Evolutionary conservation across 768 basidiomycete species (phyloP).

Genomic region (Phylloporus sp.): DNA sequence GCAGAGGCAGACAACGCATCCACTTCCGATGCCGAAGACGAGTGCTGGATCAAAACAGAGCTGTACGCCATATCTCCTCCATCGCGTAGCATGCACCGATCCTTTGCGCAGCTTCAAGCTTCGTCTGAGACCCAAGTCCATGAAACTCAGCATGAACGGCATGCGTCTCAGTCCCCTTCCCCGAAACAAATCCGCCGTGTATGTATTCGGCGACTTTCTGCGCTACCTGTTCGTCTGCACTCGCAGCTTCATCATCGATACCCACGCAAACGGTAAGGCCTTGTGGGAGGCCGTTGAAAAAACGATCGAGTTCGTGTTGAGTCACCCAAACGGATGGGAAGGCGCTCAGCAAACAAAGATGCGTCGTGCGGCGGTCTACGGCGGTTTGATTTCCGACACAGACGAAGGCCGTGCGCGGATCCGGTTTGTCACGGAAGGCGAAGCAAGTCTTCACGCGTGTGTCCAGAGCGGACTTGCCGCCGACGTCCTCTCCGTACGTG

Average conservation of each 20-base stretch:
- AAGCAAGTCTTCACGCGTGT: constrained; percentile 80
- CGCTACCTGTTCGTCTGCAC: constrained; percentile 73
- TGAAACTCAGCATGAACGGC: constrained; percentile 82
- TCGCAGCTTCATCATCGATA: constrained; percentile 70
- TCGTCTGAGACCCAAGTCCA: constrained; percentile 69
- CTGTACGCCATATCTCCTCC: constrained; percentile 45
- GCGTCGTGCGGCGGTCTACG: constrained; percentile 69
- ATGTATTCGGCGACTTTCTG: constrained; percentile 79
- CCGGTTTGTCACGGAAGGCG: constrained; percentile 79
- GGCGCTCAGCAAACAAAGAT: constrained; percentile 72
- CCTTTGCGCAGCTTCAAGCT: constrained; percentile 64
- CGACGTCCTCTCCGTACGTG: constrained; percentile 67
- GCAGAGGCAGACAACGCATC: constrained; percentile 70
- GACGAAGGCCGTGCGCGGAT: constrained; percentile 70
- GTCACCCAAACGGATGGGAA: constrained; percentile 84
- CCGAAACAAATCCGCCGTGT: constrained; percentile 59
- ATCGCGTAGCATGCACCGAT: neutral
- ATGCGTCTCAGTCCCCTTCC: constrained; percentile 72
- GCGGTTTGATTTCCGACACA: constrained; percentile 70
- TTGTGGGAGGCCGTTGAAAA: constrained; percentile 70
- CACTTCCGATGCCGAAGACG: constrained; percentile 67
- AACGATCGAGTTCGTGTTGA: constrained; percentile 69
- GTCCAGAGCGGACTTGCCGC: constrained; percentile 73
- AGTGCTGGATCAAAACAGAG: constrained; percentile 72
- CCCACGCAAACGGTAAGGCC: constrained; percentile 71